Evolutionary conservation across 2,329 filamentous ascomycete genomes (phyloP).

Genomic region (Alternaria postmessia): DNA sequence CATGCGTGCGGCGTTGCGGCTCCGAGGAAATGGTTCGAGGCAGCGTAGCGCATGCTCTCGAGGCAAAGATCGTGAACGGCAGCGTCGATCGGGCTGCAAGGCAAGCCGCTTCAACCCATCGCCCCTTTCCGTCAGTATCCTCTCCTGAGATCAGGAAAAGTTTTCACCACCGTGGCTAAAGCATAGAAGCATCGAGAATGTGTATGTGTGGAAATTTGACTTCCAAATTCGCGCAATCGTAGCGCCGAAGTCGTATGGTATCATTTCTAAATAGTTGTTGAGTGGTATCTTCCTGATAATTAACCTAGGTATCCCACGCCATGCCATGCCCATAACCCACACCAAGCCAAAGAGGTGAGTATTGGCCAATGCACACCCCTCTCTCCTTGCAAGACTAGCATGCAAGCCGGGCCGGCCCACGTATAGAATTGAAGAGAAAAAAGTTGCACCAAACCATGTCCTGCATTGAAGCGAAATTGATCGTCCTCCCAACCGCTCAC

Average conservation of each 20-base stretch:
- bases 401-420: constrained; percentile 15
- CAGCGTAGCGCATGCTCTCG: background rate
- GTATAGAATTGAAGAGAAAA: constrained; percentile 15
- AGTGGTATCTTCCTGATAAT: constrained; percentile 16
- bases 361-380: constrained; percentile 19
- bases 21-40: constrained; percentile 3
- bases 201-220: background rate
- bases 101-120: constrained; percentile 3
- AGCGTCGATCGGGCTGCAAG: constrained; percentile 2
- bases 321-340: constrained; percentile 2
- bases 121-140: background rate
- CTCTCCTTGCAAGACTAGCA: constrained; percentile 9
- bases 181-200: constrained; percentile 3
- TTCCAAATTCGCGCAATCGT: constrained; percentile 11
- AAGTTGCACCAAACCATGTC: constrained; percentile 23
- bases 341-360: constrained; percentile 10
- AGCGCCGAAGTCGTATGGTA: constrained; percentile 25
- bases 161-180: constrained; percentile 1
- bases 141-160: background rate
- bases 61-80: constrained; percentile 13
- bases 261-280: constrained; percentile 29
- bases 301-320: constrained; percentile 1
- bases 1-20: constrained; percentile 1
- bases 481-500: constrained; percentile 7
- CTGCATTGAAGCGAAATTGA: constrained; percentile 30